Evolutionary conservation across 192 early-diverging fungal genomes (phyloP), one percentile per base, ranked within the genome.

Genomic region (Backusella tarrabulga): DNA sequence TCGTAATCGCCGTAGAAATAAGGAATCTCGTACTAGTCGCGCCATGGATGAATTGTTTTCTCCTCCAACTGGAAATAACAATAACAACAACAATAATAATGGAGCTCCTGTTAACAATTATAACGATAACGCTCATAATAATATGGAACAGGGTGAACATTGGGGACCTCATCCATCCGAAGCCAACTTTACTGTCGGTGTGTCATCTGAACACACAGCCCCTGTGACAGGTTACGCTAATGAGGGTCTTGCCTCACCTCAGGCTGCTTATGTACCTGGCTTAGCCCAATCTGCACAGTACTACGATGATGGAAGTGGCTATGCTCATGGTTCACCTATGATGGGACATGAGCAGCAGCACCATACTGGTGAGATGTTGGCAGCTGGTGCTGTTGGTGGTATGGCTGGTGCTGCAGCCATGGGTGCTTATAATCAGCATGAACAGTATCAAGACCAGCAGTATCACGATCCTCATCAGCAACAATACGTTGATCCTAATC

Each of bases 21-120:
- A 68, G 56, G 38, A 75, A 26, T 71, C 50, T 32, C 76, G 76
- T 44, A 32, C 46, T 17, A 77, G 71, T 46, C 71, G 71, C 19
- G 44, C 42, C 12, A 72, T 72, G 71, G 71, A 72, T 17, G 71
- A 72, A 15, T 44, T 72, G 15, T 72, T 72, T 32, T 50, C 71
- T 42, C 71, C 71, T 32, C 29, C 56, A 11, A 29, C 21, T 23
- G 56, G 56, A 50, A 68, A 68, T 68, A 40, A 40, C 12, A 44
- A 19, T 4, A 21, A 21, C 19, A 41, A 50, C 12, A 29, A 19
- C 9, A 21, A 21, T 9, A 41, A 50, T 8, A 29, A 29, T 29
- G 56, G 56, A 26, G 56, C 44, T 50, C 34, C 69, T 71, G 38
- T 21, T 42, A 44, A 21, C 32, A 41, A 41, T n/a, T 44, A 44